Evolutionary conservation across 2,329 filamentous ascomycete species (phyloP).

Genomic region (Proliferodiscus dingleyae): DNA sequence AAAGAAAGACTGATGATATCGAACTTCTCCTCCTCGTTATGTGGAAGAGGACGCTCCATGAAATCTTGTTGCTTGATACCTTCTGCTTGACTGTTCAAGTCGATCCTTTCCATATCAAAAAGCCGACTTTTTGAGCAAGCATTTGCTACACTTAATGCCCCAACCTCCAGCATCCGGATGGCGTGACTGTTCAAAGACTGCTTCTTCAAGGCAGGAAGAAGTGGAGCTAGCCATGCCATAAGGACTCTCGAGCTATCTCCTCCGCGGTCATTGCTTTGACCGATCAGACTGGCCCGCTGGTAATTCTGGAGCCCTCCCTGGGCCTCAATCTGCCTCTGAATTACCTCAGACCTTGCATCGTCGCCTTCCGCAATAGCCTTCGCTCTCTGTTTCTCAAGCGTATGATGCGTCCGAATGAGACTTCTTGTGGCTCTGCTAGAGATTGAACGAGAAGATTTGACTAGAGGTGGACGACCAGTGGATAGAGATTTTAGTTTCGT

Average conservation of each 20-base stretch:
- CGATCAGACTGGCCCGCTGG: conserved; percentile 64
- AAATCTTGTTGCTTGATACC: conserved; percentile 89
- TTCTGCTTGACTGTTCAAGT: conserved; percentile 79
- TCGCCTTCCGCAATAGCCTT: conserved; percentile 54
- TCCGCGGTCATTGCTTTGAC: conserved; percentile 60
- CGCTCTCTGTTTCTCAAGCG: conserved; percentile 56
- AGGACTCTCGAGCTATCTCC: conserved; percentile 62
- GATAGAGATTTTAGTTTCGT: conserved; percentile 43
- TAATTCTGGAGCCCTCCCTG: conserved; percentile 60
- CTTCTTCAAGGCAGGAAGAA: conserved; percentile 25
- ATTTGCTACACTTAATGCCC: conserved; percentile 79
- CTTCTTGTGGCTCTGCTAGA: conserved; percentile 59
- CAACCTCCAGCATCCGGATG: conserved; percentile 78
- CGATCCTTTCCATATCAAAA: conserved; percentile 78
- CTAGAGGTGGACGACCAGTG: conserved; percentile 50
- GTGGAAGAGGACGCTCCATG: conserved; percentile 77
- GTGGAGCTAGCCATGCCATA: conserved; percentile 54
- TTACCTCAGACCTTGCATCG: conserved; percentile 38
- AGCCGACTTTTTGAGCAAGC: conserved; percentile 68
- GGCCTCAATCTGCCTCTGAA: conserved; percentile 50
- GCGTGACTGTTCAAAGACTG: conserved; percentile 21
- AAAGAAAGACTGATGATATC: conserved; percentile 89
- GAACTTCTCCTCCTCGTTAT: conserved; percentile 58
- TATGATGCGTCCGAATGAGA: conserved; percentile 62
- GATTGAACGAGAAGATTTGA: conserved; percentile 49